Evolutionary conservation across 2,329 filamentous ascomycete species (phyloP).

Genomic region (Nemania serpens): DNA sequence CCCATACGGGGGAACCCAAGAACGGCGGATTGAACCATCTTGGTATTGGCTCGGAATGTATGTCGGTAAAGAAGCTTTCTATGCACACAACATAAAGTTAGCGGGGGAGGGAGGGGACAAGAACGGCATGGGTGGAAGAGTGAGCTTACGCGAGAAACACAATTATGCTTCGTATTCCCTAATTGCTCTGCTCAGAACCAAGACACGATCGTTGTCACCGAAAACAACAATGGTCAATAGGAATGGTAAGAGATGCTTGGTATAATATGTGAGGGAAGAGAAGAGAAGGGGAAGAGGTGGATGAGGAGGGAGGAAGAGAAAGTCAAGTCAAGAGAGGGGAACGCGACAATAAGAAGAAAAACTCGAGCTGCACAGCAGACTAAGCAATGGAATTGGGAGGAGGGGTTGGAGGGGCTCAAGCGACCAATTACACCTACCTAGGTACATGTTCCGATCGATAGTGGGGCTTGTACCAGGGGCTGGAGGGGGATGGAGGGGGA

Average conservation of each 20-base stretch:
- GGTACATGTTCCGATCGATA: conserved; percentile 1
- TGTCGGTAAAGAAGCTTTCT: conserved; percentile 33
- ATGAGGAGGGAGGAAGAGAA: conserved; percentile 4
- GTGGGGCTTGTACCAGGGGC: conserved; percentile 19
- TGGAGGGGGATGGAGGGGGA: conserved; percentile 25
- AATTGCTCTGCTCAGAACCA: conserved; percentile 22
- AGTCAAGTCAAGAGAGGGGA: conserved; percentile 23
- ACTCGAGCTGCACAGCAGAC: conserved; percentile 18
- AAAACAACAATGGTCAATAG: conserved; percentile 28
- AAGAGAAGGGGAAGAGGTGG: conserved; percentile 18
- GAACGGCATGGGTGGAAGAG: background rate
- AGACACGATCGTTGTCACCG: conserved; percentile 24
- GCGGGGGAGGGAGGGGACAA: background rate
- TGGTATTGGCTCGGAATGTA: conserved; percentile 44
- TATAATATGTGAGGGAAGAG: conserved; percentile 17
- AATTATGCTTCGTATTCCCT: conserved; percentile 36
- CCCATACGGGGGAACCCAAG: conserved; percentile 99
- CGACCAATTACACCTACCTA: conserved; percentile 12
- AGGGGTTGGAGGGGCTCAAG: conserved; percentile 28
- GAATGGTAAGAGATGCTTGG: conserved; percentile 23
- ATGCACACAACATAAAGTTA: conserved; percentile 19
- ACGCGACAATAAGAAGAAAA: conserved; percentile 25
- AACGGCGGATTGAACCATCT: conserved; percentile 73
- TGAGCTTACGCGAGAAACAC: conserved; percentile 35
- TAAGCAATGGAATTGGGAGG: conserved; percentile 18